Evolutionary conservation across 495 filamentous ascomycete species (phyloP).

Genomic region (Podospora pseudoanserina): DNA sequence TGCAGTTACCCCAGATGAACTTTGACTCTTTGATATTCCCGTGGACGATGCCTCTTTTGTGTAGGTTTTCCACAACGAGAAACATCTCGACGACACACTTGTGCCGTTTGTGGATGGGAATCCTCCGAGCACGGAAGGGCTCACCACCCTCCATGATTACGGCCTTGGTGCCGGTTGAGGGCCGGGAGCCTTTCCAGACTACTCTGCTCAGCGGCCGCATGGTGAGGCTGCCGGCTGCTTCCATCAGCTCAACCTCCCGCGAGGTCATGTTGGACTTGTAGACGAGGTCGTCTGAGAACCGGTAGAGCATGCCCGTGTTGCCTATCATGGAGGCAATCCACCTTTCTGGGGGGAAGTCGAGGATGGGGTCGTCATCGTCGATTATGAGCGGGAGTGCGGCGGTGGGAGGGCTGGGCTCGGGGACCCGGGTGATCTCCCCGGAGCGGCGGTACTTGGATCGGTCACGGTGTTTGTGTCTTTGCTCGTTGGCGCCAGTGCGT

Average conservation of each 20-base stretch:
- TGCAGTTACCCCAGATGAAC: slow-evolving; percentile 77
- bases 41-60: slow-evolving; percentile 74
- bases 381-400: slow-evolving; percentile 8
- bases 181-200: slow-evolving; percentile 13
- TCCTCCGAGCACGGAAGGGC: slow-evolving; percentile 4
- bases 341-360: slow-evolving; percentile 19
- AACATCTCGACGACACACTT: slow-evolving; percentile 20
- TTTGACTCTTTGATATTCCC: slow-evolving; percentile 93
- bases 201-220: slow-evolving; percentile 15
- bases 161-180: slow-evolving; percentile 12
- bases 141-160: slow-evolving; percentile 21
- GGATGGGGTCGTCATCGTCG: slow-evolving; percentile 22
- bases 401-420: neutral
- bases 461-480: neutral
- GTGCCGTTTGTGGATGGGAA: slow-evolving; percentile 4
- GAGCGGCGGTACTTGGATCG: neutral
- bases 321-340: slow-evolving; percentile 24
- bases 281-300: slow-evolving; percentile 17
- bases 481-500: neutral
- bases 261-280: slow-evolving; percentile 23
- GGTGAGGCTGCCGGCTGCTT: slow-evolving; percentile 20
- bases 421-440: neutral
- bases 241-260: slow-evolving; percentile 18
- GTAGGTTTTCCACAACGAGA: slow-evolving; percentile 40
- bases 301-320: slow-evolving; percentile 17